Percentiles rank a stretch among this genome's conserved stretches.
Conservation (phyloP, 805 yeast genomes). For the Jamesozyma lodderae region DNA sequence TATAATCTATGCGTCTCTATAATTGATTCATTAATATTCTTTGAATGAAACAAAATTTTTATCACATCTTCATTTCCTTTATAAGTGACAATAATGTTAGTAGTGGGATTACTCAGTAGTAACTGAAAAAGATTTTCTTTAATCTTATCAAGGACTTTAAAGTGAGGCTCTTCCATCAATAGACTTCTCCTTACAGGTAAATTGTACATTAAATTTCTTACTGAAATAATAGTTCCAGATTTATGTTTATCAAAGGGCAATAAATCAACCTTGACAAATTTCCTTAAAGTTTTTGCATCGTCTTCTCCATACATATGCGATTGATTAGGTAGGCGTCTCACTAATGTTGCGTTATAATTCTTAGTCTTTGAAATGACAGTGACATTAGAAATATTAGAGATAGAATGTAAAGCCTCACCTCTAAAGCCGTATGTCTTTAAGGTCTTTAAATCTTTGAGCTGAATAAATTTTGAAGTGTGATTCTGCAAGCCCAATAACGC, state of each 20-base stretch:
- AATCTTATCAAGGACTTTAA: constrained; percentile 7
- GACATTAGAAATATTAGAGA: constrained; percentile 41
- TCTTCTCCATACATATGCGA: constrained; percentile 5
- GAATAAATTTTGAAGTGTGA: constrained; percentile 46
- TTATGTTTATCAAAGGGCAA: constrained; percentile 2
- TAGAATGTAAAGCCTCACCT: constrained; percentile 59
- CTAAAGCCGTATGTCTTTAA: constrained; percentile 53
- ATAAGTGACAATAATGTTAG: constrained; percentile 8
- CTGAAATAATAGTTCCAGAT: constrained; percentile 18
- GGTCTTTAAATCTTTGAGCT: constrained; percentile 31
- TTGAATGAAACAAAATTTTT: constrained; percentile 6
- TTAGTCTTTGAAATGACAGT: constrained; percentile 38
- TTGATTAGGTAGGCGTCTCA: constrained; percentile 10
- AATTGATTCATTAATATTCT: not conserved
- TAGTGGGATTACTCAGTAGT: constrained; percentile 12
- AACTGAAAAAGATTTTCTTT: constrained; percentile 18
- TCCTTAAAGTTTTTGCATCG: constrained; percentile 1
- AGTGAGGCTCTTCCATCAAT: constrained; percentile 8
- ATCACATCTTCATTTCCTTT: constrained; percentile 2
- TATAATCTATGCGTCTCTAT: constrained; percentile 2
- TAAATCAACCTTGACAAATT: not conserved
- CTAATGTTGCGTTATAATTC: constrained; percentile 26
- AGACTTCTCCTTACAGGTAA: constrained; percentile 22
- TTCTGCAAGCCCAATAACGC: constrained; percentile 38
- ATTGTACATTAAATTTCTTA: constrained; percentile 18